Conservation (phyloP, 768 basidiomycete genomes). For the Tubosaeta sp. region DNA sequence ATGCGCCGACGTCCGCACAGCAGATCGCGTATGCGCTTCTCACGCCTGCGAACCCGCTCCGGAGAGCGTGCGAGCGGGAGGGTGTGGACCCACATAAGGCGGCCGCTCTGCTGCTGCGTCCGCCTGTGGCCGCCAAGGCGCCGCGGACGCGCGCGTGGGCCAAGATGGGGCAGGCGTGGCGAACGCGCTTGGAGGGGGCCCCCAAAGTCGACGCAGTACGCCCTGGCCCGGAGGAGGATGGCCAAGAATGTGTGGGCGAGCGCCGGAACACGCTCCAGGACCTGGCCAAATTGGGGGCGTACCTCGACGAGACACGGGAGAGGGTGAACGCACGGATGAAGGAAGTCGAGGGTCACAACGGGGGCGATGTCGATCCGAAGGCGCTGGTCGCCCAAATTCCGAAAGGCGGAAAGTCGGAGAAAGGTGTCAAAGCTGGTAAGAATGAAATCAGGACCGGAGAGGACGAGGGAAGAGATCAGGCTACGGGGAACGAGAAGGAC, state of each 20-base stretch:
- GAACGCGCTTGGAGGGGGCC: slow-evolving; percentile 5
- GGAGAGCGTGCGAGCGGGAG: slow-evolving; percentile 24
- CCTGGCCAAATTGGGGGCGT: slow-evolving; percentile 8
- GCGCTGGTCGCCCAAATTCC: slow-evolving; percentile 9
- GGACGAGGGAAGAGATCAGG: background rate
- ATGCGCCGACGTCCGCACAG: slow-evolving; percentile 37
- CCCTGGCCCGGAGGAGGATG: background rate
- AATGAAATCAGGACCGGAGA: background rate
- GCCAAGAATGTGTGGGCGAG: background rate
- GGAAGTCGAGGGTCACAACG: slow-evolving; percentile 6
- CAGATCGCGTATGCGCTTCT: slow-evolving; percentile 44
- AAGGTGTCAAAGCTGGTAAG: slow-evolving; percentile 2
- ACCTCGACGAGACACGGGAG: slow-evolving; percentile 18
- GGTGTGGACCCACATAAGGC: slow-evolving; percentile 20
- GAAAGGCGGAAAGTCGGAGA: slow-evolving; percentile 5
- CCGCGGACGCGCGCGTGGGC: slow-evolving; percentile 16
- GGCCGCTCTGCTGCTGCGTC: slow-evolving; percentile 15
- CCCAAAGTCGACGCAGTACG: background rate
- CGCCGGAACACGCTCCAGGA: background rate
- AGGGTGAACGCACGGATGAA: slow-evolving; percentile 13
- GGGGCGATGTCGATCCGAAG: slow-evolving; percentile 5
- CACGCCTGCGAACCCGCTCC: slow-evolving; percentile 20
- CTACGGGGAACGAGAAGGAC: slow-evolving; percentile 6
- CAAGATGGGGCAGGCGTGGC: slow-evolving; percentile 21
- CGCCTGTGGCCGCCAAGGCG: slow-evolving; percentile 2